Conservation (phyloP, 1,284 basidiomycete species). For the Retiboletus flavoniger region DNA sequence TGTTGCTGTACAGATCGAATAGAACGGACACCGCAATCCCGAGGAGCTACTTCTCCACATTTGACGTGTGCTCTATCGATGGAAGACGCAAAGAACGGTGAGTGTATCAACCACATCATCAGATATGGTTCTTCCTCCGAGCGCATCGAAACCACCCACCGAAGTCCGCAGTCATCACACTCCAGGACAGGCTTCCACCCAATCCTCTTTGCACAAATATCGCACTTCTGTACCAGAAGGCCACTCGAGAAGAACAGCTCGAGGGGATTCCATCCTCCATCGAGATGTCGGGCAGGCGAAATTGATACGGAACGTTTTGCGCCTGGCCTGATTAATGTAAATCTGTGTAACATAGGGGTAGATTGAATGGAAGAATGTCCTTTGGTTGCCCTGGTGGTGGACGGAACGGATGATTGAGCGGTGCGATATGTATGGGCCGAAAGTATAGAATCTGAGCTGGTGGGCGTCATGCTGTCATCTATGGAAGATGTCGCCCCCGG, state of each 20-base stretch:
- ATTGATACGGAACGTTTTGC: slow-evolving; percentile 45
- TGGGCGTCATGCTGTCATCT: slow-evolving; percentile 29
- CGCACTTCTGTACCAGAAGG: slow-evolving; percentile 71
- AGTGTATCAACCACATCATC: slow-evolving; percentile 11
- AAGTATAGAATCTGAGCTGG: slow-evolving; percentile 45
- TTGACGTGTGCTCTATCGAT: slow-evolving; percentile 70
- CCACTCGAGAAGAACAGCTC: slow-evolving; percentile 75
- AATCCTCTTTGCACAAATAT: slow-evolving; percentile 76
- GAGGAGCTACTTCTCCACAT: slow-evolving; percentile 77
- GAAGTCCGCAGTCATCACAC: slow-evolving; percentile 76
- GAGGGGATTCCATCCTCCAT: slow-evolving; percentile 66
- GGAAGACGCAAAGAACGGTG: slow-evolving; percentile 13
- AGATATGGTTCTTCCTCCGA: slow-evolving; percentile 20
- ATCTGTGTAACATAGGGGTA: slow-evolving; percentile 70
- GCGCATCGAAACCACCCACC: slow-evolving; percentile 17
- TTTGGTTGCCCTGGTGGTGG: slow-evolving; percentile 66
- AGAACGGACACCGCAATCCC: slow-evolving; percentile 66
- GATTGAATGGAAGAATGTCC: slow-evolving; percentile 65
- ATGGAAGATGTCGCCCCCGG: slow-evolving; percentile 31
- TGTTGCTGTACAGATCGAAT: slow-evolving; percentile 37
- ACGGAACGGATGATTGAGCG: slow-evolving; percentile 52
- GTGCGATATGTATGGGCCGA: slow-evolving; percentile 71
- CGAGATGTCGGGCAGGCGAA: slow-evolving; percentile 34
- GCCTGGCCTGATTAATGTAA: slow-evolving; percentile 80
- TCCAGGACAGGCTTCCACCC: slow-evolving; percentile 83